Conservation (phyloP, 2,329 filamentous ascomycete species). For the Falciphora oryzae region DNA sequence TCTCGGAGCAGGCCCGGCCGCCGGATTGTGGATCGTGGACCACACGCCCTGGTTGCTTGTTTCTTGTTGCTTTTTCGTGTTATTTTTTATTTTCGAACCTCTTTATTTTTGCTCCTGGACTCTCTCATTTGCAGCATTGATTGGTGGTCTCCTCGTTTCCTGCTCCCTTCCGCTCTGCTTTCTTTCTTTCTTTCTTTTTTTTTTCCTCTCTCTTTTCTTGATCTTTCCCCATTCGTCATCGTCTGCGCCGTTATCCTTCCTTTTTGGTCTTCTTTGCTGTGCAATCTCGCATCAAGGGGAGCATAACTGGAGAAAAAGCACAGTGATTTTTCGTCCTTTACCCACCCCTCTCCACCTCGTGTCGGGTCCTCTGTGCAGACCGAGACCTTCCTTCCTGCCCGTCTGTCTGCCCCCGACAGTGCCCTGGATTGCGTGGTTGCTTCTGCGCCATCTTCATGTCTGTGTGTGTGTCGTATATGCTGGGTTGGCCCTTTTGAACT, state of each 20-base stretch:
- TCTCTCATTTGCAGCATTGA: too few relatives aligned
- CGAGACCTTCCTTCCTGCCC: not conserved
- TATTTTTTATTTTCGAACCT: not conserved
- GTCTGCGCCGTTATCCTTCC: not conserved
- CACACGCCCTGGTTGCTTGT: not conserved
- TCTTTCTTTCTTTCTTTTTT: not conserved
- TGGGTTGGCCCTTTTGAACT: not conserved
- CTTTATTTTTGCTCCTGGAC: not conserved
- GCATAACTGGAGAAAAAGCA: not conserved
- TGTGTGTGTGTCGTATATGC: not conserved
- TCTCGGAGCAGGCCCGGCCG: not conserved
- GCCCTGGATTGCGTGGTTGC: not conserved
- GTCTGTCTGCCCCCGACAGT: not conserved
- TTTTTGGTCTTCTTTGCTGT: not conserved
- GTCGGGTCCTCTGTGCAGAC: not conserved
- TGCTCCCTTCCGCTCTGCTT: not conserved
- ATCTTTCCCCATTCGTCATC: not conserved
- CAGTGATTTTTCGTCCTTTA: not conserved
- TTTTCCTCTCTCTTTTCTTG: not conserved
- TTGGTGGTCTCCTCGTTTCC: not conserved
- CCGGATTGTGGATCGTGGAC: not conserved
- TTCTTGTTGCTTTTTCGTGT: not conserved
- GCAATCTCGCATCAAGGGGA: not conserved
- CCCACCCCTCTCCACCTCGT: not conserved
- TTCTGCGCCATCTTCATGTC: not conserved